A percentile compares a stretch with the other conserved stretches of the same genome.
Conservation (phyloP, 2,329 filamentous ascomycete genomes). For the Pezicula rhizophila region DNA sequence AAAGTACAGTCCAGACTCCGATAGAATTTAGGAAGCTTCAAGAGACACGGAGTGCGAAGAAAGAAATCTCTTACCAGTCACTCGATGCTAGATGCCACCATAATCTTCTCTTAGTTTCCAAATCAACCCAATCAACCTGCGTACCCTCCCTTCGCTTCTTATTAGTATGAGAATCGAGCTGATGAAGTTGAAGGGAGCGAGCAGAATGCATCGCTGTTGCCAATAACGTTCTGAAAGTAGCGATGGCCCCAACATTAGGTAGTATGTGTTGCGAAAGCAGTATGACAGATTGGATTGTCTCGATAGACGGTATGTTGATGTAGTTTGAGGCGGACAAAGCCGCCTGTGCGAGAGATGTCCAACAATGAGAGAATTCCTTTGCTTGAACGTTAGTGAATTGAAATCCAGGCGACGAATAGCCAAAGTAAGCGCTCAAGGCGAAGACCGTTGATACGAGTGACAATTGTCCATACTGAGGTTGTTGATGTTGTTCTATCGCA, state of each 20-base stretch:
- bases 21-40: neutral
- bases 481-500: slow-evolving; percentile 7
- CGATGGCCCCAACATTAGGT: slow-evolving; percentile 30
- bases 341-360: slow-evolving; percentile 13
- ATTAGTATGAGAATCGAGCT: slow-evolving; percentile 13
- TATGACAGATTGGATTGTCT: slow-evolving; percentile 31
- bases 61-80: slow-evolving; percentile 27
- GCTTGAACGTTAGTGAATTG: slow-evolving; percentile 5
- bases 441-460: slow-evolving; percentile 15
- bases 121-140: slow-evolving; percentile 19
- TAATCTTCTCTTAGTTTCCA: slow-evolving; percentile 31
- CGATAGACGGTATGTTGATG: slow-evolving; percentile 23
- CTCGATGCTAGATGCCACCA: slow-evolving; percentile 35
- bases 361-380: slow-evolving; percentile 5
- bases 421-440: slow-evolving; percentile 15
- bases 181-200: slow-evolving; percentile 14
- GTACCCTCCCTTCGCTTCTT: slow-evolving; percentile 13
- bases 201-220: slow-evolving; percentile 24
- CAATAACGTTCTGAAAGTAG: slow-evolving; percentile 27
- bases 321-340: slow-evolving; percentile 22
- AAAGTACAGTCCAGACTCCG: neutral
- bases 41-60: slow-evolving; percentile 1
- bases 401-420: slow-evolving; percentile 3
- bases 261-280: slow-evolving; percentile 29
- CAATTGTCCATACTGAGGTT: slow-evolving; percentile 9